phyloP scores from a whole-genome alignment of 108 stramenopile species.

The Stephanodiscus minutulus region DNA sequence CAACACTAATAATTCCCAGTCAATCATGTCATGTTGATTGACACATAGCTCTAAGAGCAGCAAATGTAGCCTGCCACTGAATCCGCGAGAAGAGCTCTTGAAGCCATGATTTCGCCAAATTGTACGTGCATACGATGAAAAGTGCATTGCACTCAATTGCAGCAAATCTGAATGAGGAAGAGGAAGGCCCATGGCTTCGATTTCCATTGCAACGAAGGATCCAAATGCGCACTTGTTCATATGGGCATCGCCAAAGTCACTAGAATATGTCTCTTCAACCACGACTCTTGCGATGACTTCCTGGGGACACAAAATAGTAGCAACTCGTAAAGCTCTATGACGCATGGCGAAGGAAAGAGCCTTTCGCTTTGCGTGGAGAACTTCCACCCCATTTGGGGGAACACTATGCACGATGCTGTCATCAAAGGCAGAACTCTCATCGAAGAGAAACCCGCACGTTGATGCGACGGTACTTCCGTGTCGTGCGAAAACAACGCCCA shows the following conservation, averaged over 20 bases:
- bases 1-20: constrained; percentile 55
- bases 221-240: constrained; percentile 68
- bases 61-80: constrained; percentile 71
- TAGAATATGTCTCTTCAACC: constrained; percentile 52
- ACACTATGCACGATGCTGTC: constrained; percentile 16
- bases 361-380: constrained; percentile 17
- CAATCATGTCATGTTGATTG: constrained; percentile 49
- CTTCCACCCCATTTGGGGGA: constrained; percentile 18
- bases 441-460: constrained; percentile 40
- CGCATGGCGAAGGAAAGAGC: constrained; percentile 85
- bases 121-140: constrained; percentile 80
- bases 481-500: constrained; percentile 78
- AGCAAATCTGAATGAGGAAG: constrained; percentile 80
- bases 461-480: constrained; percentile 39
- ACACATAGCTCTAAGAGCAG: constrained; percentile 76
- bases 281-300: constrained; percentile 68
- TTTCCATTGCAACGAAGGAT: constrained; percentile 82
- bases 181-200: constrained; percentile 87
- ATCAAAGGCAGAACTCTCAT: constrained; percentile 23
- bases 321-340: constrained; percentile 78
- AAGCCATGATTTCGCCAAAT: constrained; percentile 79
- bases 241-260: constrained; percentile 14
- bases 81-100: constrained; percentile 28
- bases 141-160: constrained; percentile 77
- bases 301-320: constrained; percentile 79